A percentile compares a stretch with the other conserved stretches of the same genome.
phyloP scores from a whole-genome alignment of 148 eudicot species.

The Agrostemma githago region DNA sequence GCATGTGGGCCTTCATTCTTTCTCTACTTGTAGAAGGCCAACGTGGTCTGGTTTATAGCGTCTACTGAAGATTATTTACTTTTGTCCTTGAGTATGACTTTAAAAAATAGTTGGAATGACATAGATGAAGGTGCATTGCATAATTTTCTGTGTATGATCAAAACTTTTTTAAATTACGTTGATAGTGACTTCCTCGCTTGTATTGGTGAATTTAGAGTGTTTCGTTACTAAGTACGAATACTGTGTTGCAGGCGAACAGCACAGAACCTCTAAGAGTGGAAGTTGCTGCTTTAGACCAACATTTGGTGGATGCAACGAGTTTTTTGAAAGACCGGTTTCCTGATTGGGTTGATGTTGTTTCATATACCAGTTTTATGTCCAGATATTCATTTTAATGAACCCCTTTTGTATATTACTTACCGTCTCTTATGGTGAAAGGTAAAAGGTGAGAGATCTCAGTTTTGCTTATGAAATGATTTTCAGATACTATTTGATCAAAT shows the following conservation, averaged over 20 bases:
- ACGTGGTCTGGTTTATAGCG: too few relatives aligned
- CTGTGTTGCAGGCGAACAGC: conserved; percentile 56
- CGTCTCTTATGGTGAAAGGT: not conserved
- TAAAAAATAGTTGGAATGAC: not conserved
- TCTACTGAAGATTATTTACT: too few relatives aligned
- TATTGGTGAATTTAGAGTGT: not conserved
- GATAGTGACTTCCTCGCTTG: not conserved
- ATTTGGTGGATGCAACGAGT: conserved; percentile 46
- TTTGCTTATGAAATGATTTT: not conserved
- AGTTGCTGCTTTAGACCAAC: conserved; percentile 71
- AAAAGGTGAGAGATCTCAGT: not conserved
- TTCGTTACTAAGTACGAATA: not conserved
- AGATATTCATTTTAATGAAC: conserved; percentile 53
- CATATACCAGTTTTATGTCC: conserved; percentile 75
- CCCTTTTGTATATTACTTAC: not conserved
- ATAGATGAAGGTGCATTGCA: not conserved
- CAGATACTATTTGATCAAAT: too few relatives aligned
- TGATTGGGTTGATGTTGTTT: conserved; percentile 68
- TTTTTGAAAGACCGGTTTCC: conserved; percentile 69
- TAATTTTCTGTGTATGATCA: not conserved
- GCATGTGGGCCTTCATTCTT: not conserved
- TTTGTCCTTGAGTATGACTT: not conserved
- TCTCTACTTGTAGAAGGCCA: not conserved
- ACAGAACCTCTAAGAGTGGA: conserved; percentile 67
- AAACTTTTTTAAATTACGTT: not conserved